Percentiles rank a stretch among this genome's conserved stretches.
Conservation (phyloP, 2,329 filamentous ascomycete species). For the Magnaporthiopsis poae region DNA sequence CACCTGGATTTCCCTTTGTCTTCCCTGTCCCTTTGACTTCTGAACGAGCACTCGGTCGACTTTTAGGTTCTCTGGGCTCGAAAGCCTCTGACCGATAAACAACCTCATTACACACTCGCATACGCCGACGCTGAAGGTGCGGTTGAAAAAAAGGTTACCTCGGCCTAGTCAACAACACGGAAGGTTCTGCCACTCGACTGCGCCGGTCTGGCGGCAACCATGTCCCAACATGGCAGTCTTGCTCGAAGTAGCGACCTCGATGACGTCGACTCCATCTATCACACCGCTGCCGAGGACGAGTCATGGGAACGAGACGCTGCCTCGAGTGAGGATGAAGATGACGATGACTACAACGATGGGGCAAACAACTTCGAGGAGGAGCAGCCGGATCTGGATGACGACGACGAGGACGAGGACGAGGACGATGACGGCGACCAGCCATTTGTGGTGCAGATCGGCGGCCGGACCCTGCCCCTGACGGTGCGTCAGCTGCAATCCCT, state of each 20-base stretch:
- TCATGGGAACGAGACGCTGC: conserved; percentile 1
- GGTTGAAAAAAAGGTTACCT: neutral
- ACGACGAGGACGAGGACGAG: conserved; percentile 11
- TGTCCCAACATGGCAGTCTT: neutral
- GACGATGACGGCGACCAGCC: conserved; percentile 14
- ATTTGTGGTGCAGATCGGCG: conserved; percentile 3
- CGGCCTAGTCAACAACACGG: neutral
- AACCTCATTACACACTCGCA: neutral
- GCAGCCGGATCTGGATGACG: conserved; percentile 12
- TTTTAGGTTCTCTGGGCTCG: neutral
- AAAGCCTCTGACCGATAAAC: neutral
- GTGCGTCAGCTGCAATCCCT: conserved; percentile 16
- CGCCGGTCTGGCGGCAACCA: neutral
- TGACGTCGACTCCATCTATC: conserved; percentile 1
- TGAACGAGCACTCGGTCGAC: no score
- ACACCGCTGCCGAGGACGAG: conserved; percentile 2
- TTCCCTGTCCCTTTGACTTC: neutral
- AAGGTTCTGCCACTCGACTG: neutral
- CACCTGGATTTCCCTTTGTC: neutral
- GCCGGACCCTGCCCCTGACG: conserved; percentile 13
- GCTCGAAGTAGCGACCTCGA: conserved; percentile 2
- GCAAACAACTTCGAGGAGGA: conserved; percentile 14
- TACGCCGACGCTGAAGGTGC: neutral
- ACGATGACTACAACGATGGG: conserved; percentile 13
- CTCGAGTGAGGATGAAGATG: conserved; percentile 14